These are phyloP conservation scores for Sporothrix dimorphospora DNA, from an alignment of 2,329 filamentous ascomycete species.

Conservation along the genomic window DNA sequence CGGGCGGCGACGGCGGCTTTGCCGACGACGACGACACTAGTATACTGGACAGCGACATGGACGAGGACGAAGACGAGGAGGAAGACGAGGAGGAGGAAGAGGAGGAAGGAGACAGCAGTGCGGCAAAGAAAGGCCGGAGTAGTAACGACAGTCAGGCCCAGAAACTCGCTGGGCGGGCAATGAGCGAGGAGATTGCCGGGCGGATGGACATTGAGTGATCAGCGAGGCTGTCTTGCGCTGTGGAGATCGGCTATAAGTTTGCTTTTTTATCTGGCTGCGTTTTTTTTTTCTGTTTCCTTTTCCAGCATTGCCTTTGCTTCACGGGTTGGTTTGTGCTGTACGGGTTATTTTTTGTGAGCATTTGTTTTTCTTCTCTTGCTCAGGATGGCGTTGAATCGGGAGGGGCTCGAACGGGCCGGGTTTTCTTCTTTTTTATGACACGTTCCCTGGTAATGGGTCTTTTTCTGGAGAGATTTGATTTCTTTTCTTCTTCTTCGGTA, in stretches of 20 bases:
- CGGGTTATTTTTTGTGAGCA: not conserved
- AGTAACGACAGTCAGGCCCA: slow-evolving; percentile 46
- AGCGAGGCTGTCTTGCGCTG: no score
- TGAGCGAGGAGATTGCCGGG: slow-evolving; percentile 66
- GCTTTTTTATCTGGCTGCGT: not conserved
- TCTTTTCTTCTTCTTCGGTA: not conserved
- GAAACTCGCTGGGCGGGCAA: slow-evolving; percentile 48
- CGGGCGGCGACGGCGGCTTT: slow-evolving; percentile 51
- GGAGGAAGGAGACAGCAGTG: slow-evolving; percentile 36
- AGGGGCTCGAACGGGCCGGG: not conserved
- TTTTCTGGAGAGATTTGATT: not conserved
- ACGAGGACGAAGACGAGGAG: slow-evolving; percentile 42
- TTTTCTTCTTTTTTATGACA: not conserved
- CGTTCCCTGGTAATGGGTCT: no score
- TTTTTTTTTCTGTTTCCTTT: not conserved
- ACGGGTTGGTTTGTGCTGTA: not conserved
- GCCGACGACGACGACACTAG: slow-evolving; percentile 45
- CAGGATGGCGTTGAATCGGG: not conserved
- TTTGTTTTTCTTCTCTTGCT: not conserved
- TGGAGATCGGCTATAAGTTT: not conserved
- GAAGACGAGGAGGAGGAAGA: slow-evolving; percentile 42
- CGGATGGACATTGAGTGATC: slow-evolving; percentile 62
- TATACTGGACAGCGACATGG: slow-evolving; percentile 41
- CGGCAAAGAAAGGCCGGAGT: slow-evolving; percentile 39
- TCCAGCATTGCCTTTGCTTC: not conserved